Evolutionary conservation across 352 stramenopile species (phyloP).

Genomic region (Globisporangium barbulae): DNA sequence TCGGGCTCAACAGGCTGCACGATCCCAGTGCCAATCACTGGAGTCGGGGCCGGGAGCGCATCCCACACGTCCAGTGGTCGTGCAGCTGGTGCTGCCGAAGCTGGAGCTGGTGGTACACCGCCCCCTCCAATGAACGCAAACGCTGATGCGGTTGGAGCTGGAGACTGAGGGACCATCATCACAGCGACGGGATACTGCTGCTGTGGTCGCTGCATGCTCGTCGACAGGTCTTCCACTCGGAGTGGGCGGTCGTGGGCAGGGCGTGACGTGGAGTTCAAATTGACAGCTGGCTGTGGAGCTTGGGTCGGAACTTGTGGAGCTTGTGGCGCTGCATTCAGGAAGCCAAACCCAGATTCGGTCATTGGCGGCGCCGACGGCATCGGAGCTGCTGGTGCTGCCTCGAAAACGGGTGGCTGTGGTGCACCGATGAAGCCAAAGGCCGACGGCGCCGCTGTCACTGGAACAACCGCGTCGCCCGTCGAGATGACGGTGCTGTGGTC

Average conservation of each 20-base stretch:
- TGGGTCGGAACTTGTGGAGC: conserved; percentile 6
- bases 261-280: conserved; percentile 15
- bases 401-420: conserved; percentile 6
- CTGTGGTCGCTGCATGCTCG: conserved; percentile 9
- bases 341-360: conserved; percentile 33
- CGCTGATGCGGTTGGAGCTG: conserved; percentile 25
- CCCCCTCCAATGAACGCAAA: conserved; percentile 46
- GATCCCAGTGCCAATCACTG: conserved; percentile 12
- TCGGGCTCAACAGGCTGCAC: neutral
- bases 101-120: conserved; percentile 16
- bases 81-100: conserved; percentile 14
- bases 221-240: conserved; percentile 17
- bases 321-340: conserved; percentile 25
- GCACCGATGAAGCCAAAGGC: conserved; percentile 37
- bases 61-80: conserved; percentile 54
- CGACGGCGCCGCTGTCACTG: conserved; percentile 16
- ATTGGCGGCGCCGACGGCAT: conserved; percentile 25
- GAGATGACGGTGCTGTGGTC: conserved; percentile 2
- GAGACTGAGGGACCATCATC: conserved; percentile 5
- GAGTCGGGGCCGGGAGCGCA: conserved; percentile 45
- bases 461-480: neutral
- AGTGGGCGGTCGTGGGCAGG: conserved; percentile 15
- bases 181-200: conserved; percentile 8
- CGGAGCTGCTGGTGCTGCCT: conserved; percentile 1
- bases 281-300: neutral